Evolutionary conservation across 2,329 filamentous ascomycete species (phyloP).

Genomic region (Trichophyton rubrum): DNA sequence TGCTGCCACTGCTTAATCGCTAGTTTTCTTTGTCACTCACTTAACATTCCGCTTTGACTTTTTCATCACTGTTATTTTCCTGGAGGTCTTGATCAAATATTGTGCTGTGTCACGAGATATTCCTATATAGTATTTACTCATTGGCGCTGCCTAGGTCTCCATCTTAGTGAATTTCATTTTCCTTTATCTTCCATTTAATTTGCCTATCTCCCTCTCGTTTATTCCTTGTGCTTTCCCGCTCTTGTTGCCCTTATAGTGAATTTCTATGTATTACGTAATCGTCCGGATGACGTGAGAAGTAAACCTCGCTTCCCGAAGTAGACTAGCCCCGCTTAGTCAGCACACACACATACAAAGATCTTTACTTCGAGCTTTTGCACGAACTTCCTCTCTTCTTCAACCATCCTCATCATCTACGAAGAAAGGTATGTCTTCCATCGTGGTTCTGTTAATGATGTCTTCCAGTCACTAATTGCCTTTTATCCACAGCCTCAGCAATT

Average conservation of each 20-base stretch:
- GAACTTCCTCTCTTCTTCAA: slow-evolving; percentile 26
- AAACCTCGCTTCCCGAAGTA: slow-evolving; percentile 19
- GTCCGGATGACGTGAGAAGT: neutral
- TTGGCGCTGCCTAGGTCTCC: neutral
- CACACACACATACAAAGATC: slow-evolving; percentile 25
- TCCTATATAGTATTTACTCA: neutral
- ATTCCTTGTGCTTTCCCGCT: neutral
- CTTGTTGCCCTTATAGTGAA: neutral
- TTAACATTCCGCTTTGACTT: neutral
- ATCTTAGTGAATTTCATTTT: neutral
- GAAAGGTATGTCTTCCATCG: slow-evolving; percentile 26
- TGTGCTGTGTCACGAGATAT: neutral
- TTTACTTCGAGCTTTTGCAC: slow-evolving; percentile 17
- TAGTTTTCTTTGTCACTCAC: neutral
- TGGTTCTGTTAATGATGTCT: neutral
- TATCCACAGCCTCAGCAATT: slow-evolving; percentile 21
- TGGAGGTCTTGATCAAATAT: neutral
- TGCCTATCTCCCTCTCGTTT: neutral
- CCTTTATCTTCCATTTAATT: neutral
- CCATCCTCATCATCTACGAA: slow-evolving; percentile 34
- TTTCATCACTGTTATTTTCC: neutral
- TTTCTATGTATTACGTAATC: neutral
- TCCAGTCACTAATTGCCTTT: slow-evolving; percentile 8
- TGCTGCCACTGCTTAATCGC: slow-evolving; percentile 18
- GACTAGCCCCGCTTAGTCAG: slow-evolving; percentile 29